phyloP scores from a whole-genome alignment of 805 yeast genomes.

The Saccharomycopsis babjevae region DNA sequence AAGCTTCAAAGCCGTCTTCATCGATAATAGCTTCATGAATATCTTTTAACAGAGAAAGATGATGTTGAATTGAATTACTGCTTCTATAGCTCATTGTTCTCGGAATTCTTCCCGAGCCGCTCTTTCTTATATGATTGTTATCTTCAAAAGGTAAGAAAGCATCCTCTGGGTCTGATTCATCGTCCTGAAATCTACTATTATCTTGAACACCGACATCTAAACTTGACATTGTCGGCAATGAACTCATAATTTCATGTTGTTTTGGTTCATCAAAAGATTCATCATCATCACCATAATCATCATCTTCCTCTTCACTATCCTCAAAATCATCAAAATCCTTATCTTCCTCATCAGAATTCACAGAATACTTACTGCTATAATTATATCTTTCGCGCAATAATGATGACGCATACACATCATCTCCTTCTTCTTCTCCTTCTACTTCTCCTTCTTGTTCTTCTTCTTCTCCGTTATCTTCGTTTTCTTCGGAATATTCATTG shows the following conservation, averaged over 20 bases:
- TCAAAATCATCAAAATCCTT: constrained; percentile 7
- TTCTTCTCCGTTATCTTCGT: constrained; percentile 7
- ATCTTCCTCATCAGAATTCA: constrained; percentile 6
- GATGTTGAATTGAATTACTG: background rate
- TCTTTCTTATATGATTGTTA: background rate
- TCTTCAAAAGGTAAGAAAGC: background rate
- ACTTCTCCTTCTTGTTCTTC: constrained; percentile 2
- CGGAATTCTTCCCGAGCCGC: background rate
- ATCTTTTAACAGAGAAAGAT: background rate
- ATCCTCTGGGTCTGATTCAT: background rate
- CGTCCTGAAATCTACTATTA: background rate
- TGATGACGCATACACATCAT: constrained; percentile 6
- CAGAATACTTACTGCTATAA: constrained; percentile 2
- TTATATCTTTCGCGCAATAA: constrained; percentile 2
- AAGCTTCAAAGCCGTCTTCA: background rate
- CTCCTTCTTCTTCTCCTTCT: constrained; percentile 9
- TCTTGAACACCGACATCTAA: constrained; percentile 7
- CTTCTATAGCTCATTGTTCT: background rate
- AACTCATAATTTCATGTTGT: constrained; percentile 18
- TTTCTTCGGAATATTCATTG: constrained; percentile 1
- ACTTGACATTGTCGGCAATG: constrained; percentile 17
- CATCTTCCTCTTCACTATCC: constrained; percentile 18
- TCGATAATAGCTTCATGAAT: background rate
- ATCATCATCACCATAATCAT: constrained; percentile 15
- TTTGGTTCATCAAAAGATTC: constrained; percentile 18